phyloP scores from a whole-genome alignment of 345 rosid species.

The Eutrema japonicum region DNA sequence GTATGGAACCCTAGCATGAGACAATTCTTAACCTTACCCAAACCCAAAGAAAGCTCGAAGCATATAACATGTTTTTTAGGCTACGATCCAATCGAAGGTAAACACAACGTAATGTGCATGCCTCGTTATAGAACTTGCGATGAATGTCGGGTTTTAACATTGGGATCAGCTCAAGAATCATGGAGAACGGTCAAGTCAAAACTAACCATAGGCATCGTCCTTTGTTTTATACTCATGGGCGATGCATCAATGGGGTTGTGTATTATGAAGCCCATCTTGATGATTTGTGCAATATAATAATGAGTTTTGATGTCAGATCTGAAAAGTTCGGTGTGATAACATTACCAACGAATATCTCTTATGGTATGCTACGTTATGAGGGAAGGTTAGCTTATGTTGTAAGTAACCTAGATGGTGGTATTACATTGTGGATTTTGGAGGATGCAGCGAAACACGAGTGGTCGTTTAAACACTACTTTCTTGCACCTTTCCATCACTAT shows the following conservation, averaged over 20 bases:
- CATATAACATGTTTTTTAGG: too few species aligned
- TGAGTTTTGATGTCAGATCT: constrained; percentile 16
- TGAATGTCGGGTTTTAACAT: constrained; percentile 2
- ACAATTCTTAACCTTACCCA: too few species aligned
- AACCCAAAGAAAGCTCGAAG: too few species aligned
- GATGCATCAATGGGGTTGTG: constrained; percentile 14
- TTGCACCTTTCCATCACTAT: neutral
- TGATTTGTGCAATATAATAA: neutral
- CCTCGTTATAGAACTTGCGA: neutral
- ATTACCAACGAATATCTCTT: neutral
- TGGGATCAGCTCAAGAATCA: constrained; percentile 2
- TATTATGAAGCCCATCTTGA: neutral
- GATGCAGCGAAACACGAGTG: neutral
- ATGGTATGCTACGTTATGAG: neutral
- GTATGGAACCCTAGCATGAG: neutral
- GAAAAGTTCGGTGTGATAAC: neutral
- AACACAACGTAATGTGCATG: neutral
- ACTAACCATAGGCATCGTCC: neutral
- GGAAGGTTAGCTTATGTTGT: constrained; percentile 1
- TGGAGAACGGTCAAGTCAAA: constrained; percentile 20
- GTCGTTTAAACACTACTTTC: neutral
- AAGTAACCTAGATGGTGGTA: neutral
- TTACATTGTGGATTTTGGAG: constrained; percentile 17
- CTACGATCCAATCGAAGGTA: too few species aligned
- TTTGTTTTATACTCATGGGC: neutral